Percentiles rank a stretch among this genome's conserved stretches.
These are phyloP conservation scores for Emmonsiellopsis sp. DNA, from an alignment of 2,329 filamentous ascomycete genomes.

Conservation along the genomic window DNA sequence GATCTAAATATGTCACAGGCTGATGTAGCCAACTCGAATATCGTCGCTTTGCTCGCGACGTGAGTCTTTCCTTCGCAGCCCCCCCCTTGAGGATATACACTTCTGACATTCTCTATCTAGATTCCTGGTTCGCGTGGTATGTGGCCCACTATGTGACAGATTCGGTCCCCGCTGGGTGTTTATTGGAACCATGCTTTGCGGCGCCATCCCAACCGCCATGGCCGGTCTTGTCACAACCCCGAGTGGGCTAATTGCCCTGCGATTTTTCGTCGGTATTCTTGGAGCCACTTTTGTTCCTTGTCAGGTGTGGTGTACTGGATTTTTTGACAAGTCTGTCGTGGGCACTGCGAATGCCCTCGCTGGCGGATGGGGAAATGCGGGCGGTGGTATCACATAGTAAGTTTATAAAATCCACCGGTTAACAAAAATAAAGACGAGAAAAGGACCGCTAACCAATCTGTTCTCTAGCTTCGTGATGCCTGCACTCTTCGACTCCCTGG, in stretches of 20 bases:
- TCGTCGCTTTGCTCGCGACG: conserved; percentile 67
- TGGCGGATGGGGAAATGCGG: conserved; percentile 76
- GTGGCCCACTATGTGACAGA: conserved; percentile 75
- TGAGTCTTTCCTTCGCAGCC: conserved; percentile 24
- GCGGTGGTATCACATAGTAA: conserved; percentile 75
- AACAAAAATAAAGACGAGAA: neutral
- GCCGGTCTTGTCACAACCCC: conserved; percentile 65
- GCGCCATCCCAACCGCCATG: conserved; percentile 71
- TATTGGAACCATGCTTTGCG: conserved; percentile 63
- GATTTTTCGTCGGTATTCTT: conserved; percentile 36
- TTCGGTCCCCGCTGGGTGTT: conserved; percentile 77
- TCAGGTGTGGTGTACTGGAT: conserved; percentile 86
- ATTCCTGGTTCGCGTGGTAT: conserved; percentile 64
- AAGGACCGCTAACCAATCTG: conserved; percentile 1
- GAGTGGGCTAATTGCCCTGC: conserved; percentile 37
- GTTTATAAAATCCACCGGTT: conserved; percentile 3
- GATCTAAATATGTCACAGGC: conserved; percentile 62
- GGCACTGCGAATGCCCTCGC: conserved; percentile 80
- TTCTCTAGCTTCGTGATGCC: conserved; percentile 67
- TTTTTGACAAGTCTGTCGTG: conserved; percentile 87
- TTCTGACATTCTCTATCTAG: conserved; percentile 23
- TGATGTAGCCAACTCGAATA: conserved; percentile 82
- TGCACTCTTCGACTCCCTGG: conserved; percentile 71
- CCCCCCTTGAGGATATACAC: neutral
- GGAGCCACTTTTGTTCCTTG: conserved; percentile 46